phyloP scores from a whole-genome alignment of 129 eudicot genomes.

The Chrysanthemum seticuspe region DNA sequence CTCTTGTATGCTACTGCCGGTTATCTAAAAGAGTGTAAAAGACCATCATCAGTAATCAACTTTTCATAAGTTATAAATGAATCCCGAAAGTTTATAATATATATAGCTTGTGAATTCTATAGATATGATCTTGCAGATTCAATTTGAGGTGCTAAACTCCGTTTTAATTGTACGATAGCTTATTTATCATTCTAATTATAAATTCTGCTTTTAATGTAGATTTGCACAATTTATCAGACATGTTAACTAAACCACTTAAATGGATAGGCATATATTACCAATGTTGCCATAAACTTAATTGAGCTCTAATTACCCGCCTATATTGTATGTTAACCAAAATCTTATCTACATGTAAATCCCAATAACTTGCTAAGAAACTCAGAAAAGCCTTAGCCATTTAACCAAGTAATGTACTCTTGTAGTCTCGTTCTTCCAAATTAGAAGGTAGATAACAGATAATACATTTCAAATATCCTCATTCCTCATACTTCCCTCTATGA shows the following conservation, averaged over 20 bases:
- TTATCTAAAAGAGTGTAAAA: slow-evolving; percentile 44
- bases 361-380: background rate
- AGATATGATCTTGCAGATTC: background rate
- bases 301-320: background rate
- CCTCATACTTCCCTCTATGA: background rate
- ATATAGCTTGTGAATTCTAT: background rate
- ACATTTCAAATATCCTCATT: background rate
- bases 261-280: slow-evolving; percentile 1
- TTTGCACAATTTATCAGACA: slow-evolving; percentile 2
- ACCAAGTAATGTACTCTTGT: background rate
- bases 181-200: background rate
- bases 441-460: background rate
- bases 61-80: background rate
- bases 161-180: background rate
- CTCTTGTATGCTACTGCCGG: slow-evolving; percentile 62
- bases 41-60: slow-evolving; percentile 6
- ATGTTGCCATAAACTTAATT: background rate
- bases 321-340: too few species aligned
- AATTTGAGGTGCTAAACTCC: background rate
- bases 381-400: background rate
- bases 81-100: background rate
- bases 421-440: background rate
- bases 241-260: slow-evolving; percentile 10
- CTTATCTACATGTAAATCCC: background rate
- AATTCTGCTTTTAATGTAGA: background rate